Evolutionary conservation across 2,329 filamentous ascomycete genomes (phyloP), one percentile per base, ranked within the genome.

Genomic region (Verticillium nubilum): DNA sequence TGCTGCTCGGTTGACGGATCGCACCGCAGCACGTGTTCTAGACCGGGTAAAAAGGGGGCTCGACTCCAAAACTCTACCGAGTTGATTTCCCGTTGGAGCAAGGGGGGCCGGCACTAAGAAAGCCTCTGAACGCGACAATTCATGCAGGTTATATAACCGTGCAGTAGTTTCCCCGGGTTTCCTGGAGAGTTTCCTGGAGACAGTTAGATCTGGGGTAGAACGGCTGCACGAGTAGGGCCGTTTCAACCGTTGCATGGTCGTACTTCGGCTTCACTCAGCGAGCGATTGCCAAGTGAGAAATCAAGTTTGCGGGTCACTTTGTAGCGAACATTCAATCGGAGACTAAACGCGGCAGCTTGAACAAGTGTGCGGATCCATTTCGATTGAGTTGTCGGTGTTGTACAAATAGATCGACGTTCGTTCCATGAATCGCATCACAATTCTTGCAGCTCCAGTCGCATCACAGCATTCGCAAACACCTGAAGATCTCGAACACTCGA

Each of bases 151-250:
- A 25, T 50, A 50, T 23, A 50, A 23, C 42, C 42, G 42, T 27
- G 54, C 54, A 47, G 26, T 29, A 54, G 52, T 19, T 19, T 25
- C 54, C 53, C 54, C 54, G 54, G 54, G 33, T 56, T 35, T 37
- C 26, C 54, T 47, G 54, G 23, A 28, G 26, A 15, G 33, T 56
- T 35, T 37, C 26, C 54, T 47, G 54, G 23, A 28, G 26, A 15
- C 26, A 37, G 33, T 47, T 56, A 56, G 27, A 47, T 47, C 33
- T 56, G 54, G 54, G 28, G 33, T 35, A 47, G 29, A 47, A 13
- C 42, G 35, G 54, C 54, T 35, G 37, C 33, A 37, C 23, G 54
- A 56, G 23, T 56, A 56, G 54, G 54, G 54, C 54, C 54, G 54
- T 56, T 56, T 56, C 29, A 26, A 27, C 29, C 23, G 33, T 47